Percentiles rank a stretch among this genome's conserved stretches.
These are phyloP conservation scores for Capronia coronata DNA, from an alignment of 2,329 filamentous ascomycete genomes.

Conservation along the genomic window DNA sequence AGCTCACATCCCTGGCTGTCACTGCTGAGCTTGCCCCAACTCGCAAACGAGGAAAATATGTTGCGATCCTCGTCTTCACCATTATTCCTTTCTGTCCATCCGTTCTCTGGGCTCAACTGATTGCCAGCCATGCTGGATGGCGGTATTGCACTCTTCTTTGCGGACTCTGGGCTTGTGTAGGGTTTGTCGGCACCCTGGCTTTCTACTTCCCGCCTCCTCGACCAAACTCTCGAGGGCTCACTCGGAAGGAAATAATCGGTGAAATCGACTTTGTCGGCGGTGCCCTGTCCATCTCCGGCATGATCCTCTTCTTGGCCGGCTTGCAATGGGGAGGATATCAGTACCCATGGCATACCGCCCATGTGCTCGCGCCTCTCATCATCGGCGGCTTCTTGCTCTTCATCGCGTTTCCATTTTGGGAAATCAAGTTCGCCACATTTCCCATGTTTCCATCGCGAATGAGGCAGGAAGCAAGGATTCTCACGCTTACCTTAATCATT, in stretches of 20 bases:
- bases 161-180: constrained; percentile 39
- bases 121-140: constrained; percentile 42
- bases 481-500: constrained; percentile 50
- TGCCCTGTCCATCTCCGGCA: constrained; percentile 43
- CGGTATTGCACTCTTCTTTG: constrained; percentile 40
- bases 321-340: constrained; percentile 45
- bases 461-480: constrained; percentile 44
- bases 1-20: constrained; percentile 61
- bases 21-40: constrained; percentile 63
- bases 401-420: constrained; percentile 43
- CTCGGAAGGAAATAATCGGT: constrained; percentile 35
- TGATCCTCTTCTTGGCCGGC: constrained; percentile 45
- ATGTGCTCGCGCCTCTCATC: constrained; percentile 43
- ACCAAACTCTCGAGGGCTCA: constrained; percentile 32
- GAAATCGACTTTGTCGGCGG: constrained; percentile 49
- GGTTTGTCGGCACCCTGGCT: constrained; percentile 37
- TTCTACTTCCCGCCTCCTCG: constrained; percentile 45
- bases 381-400: constrained; percentile 39
- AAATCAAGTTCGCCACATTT: constrained; percentile 41
- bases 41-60: constrained; percentile 57
- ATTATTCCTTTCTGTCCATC: constrained; percentile 59
- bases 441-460: constrained; percentile 43
- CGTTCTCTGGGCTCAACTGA: constrained; percentile 56
- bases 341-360: constrained; percentile 42
- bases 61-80: constrained; percentile 54